phyloP scores from a whole-genome alignment of 768 basidiomycete genomes.

The Russula olivacea region DNA sequence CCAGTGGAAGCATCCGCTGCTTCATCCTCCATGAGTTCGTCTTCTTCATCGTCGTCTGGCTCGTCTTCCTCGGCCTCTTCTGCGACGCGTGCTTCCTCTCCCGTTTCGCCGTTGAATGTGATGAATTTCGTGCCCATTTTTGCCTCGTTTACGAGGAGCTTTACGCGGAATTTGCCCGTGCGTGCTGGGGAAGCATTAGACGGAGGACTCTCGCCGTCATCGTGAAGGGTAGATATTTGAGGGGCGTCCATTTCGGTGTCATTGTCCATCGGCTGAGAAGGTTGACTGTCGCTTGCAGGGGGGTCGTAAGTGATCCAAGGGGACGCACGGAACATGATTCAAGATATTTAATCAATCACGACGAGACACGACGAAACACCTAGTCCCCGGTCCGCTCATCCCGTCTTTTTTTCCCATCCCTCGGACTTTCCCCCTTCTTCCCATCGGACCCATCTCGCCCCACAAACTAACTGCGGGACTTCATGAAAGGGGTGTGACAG shows the following conservation, averaged over 20 bases:
- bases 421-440: no score
- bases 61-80: conserved; percentile 44
- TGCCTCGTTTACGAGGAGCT: conserved; percentile 44
- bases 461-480: no score
- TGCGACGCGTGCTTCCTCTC: conserved; percentile 19
- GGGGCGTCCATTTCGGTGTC: conserved; percentile 72
- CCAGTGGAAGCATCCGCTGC: conserved; percentile 35
- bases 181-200: conserved; percentile 30
- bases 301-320: conserved; percentile 52
- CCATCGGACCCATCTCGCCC: no score
- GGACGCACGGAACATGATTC: conserved; percentile 52
- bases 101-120: conserved; percentile 29
- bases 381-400: conserved; percentile 7
- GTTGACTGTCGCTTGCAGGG: conserved; percentile 12
- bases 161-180: conserved; percentile 43
- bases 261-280: conserved; percentile 32
- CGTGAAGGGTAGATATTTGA: conserved; percentile 61
- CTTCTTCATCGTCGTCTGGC: conserved; percentile 62
- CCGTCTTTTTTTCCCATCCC: neutral
- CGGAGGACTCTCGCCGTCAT: conserved; percentile 68
- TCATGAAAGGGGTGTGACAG: no score
- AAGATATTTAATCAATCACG: neutral
- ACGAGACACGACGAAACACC: neutral
- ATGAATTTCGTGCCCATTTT: conserved; percentile 36
- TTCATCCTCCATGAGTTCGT: conserved; percentile 77